These are phyloP conservation scores for Poa pratensis DNA, from an alignment of 176 grass and related monocot species.

Conservation along the genomic window DNA sequence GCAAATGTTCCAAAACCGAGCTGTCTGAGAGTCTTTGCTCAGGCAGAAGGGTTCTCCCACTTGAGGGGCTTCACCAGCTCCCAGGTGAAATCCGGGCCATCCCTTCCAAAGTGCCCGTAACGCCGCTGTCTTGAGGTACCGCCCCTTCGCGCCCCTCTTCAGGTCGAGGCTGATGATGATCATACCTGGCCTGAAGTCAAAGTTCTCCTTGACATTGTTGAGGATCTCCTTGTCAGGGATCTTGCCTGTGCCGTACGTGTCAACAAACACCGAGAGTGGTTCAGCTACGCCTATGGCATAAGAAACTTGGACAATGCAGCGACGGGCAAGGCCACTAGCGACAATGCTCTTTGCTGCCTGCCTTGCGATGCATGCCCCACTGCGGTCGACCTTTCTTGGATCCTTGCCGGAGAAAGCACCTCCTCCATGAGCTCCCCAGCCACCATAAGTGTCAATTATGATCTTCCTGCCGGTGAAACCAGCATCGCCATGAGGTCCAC, in stretches of 20 bases:
- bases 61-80: conserved; percentile 30
- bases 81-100: conserved; percentile 15
- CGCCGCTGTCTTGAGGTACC: conserved; percentile 11
- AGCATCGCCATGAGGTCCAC: conserved; percentile 32
- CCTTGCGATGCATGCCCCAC: conserved; percentile 20
- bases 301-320: conserved; percentile 20
- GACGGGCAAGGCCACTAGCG: background rate
- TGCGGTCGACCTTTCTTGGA: conserved; percentile 19
- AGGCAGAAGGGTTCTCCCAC: conserved; percentile 23
- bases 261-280: conserved; percentile 14
- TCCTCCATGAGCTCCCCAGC: conserved; percentile 31
- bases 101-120: conserved; percentile 26
- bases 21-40: conserved; percentile 8
- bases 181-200: conserved; percentile 27
- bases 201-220: conserved; percentile 20
- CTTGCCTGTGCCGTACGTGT: conserved; percentile 26
- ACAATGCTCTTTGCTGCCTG: conserved; percentile 29
- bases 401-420: conserved; percentile 32
- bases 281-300: conserved; percentile 21
- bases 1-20: background rate
- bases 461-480: conserved; percentile 31
- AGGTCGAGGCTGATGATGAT: conserved; percentile 24
- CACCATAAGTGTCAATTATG: conserved; percentile 33
- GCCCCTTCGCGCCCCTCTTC: background rate
- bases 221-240: conserved; percentile 29